Evolutionary conservation across 2,329 filamentous ascomycete species (phyloP).

Genomic region (Orbilia quercus): DNA sequence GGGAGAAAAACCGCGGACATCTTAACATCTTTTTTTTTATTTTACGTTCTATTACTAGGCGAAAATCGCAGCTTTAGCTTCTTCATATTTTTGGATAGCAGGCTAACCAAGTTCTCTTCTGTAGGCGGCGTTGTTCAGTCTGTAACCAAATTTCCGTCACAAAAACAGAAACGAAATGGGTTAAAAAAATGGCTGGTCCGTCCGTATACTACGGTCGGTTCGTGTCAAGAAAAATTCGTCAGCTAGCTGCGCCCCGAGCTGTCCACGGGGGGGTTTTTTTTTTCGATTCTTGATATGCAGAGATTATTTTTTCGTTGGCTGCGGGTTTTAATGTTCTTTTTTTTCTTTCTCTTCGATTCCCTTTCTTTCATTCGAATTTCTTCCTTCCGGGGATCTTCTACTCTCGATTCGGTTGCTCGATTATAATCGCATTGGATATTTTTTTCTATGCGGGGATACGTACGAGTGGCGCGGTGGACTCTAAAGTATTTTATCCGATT

Average conservation of each 20-base stretch:
- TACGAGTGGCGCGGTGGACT: too few species aligned
- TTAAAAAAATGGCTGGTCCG: neutral
- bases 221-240: too few species aligned
- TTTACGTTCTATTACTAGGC: too few species aligned
- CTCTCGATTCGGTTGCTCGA: neutral
- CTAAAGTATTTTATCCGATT: neutral
- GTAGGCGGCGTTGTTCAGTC: conserved; percentile 54
- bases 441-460: too few species aligned
- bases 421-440: neutral
- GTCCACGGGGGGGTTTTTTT: neutral
- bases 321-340: neutral
- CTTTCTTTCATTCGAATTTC: neutral
- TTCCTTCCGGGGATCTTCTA: neutral
- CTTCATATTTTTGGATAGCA: neutral
- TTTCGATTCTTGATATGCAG: too few species aligned
- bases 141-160: conserved; percentile 22
- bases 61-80: too few species aligned
- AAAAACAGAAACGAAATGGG: neutral
- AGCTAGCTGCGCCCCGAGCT: conserved; percentile 17
- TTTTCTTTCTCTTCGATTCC: neutral
- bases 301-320: neutral
- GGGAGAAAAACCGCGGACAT: conserved; percentile 14
- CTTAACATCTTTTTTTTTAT: conserved; percentile 15
- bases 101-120: conserved; percentile 45
- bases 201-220: too few species aligned